Evolutionary conservation across 2,329 filamentous ascomycete species (phyloP), one percentile per base, ranked within the genome.

Genomic region (Exophiala lecanii-corni): DNA sequence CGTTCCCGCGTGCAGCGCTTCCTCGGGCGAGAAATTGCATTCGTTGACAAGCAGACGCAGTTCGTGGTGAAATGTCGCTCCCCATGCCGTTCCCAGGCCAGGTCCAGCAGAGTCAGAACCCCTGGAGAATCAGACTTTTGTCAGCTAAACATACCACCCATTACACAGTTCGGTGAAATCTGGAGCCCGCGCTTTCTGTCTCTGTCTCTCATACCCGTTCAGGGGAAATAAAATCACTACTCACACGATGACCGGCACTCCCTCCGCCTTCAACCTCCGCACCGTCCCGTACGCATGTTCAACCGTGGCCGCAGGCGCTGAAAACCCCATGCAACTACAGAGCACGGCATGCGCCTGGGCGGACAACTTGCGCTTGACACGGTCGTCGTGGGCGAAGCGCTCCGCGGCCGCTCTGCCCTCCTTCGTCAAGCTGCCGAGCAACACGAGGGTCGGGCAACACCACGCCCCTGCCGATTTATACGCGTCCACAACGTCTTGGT

Each of bases 1-100:
- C 1, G 58, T 61, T 5, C 54, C 56, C 9, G 55, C 47, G 12
- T 42, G 41, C 23, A 59, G 42, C 1, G 45, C 58, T 30, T 59
- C 57, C 2, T 41, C 18, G 4, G 41, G 32, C 19, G 50, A 47
- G 31, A 59, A 19, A 3, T 57, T 57, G 19, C 47, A 50, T 5
- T 54, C 47, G 20, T 12, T 21, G 6, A 58, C 54, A 9, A 58
- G 41, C 13, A 56, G 28, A 16, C 53, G 45, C 39, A 58, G 37
- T 38, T 58, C 50, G 13, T 53, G 18, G 41, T 60, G 56, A 17
- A 60, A 31, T 25, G 38, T 35, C 9, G 43, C 39, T 18, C 44
- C 45, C 10, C 50, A 51, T 5, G 39, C 41, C 2, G 32, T 17
- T 2, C 35, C 45, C 15, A 36, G 45, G 6, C 39, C 45, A 4